Conservation (phyloP, 2,329 filamentous ascomycete species). For the Ophiostoma angusticollis region DNA sequence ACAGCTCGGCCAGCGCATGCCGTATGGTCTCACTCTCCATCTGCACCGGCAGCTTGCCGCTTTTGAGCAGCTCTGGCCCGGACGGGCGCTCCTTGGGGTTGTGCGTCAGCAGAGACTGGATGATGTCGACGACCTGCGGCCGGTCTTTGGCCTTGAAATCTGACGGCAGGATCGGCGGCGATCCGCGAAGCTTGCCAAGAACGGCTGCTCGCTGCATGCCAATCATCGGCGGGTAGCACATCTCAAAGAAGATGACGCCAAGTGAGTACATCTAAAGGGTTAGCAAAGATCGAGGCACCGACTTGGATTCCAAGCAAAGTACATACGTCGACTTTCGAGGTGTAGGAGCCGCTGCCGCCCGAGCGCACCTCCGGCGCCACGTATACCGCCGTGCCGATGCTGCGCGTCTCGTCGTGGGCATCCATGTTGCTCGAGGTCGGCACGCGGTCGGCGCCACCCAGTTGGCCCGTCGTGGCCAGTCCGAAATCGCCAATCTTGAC, state of each 20-base stretch:
- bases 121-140: constrained; percentile 65
- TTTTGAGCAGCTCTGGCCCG: constrained; percentile 68
- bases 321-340: constrained; percentile 78
- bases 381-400: constrained; percentile 72
- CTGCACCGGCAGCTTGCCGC: constrained; percentile 76
- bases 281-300: neutral
- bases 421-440: constrained; percentile 26
- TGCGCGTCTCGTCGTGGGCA: constrained; percentile 54
- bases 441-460: constrained; percentile 15
- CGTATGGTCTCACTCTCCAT: constrained; percentile 88
- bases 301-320: too few relatives aligned
- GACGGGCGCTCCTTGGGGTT: constrained; percentile 72
- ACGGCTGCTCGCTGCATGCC: constrained; percentile 53
- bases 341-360: constrained; percentile 63
- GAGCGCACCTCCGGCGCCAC: constrained; percentile 85
- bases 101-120: constrained; percentile 68
- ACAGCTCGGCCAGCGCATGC: constrained; percentile 66
- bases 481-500: constrained; percentile 97
- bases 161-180: constrained; percentile 53
- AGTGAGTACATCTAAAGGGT: constrained; percentile 72
- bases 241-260: constrained; percentile 96
- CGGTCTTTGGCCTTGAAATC: constrained; percentile 60
- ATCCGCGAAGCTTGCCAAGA: constrained; percentile 55
- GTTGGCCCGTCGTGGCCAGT: constrained; percentile 75
- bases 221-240: constrained; percentile 59